A percentile compares a stretch with the other conserved stretches of the same genome.
phyloP scores from a whole-genome alignment of 192 early-diverging fungal species.

The Neocallimastix lanati region DNA sequence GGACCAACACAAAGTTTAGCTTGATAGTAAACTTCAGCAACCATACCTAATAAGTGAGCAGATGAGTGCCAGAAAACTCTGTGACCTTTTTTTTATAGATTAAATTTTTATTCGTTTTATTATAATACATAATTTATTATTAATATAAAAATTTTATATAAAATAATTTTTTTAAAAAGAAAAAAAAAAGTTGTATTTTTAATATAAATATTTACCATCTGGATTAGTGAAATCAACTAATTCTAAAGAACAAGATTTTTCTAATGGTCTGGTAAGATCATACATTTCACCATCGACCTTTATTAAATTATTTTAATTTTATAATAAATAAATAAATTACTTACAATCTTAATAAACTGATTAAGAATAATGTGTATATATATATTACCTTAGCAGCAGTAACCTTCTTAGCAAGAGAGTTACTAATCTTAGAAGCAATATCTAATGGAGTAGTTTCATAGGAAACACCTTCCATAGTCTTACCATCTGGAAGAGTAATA shows the following conservation, averaged over 20 bases:
- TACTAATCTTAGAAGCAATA: constrained; percentile 71
- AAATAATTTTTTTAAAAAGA: no score
- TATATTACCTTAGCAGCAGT: constrained; percentile 75
- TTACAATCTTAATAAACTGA: no score
- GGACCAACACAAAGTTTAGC: constrained; percentile 95
- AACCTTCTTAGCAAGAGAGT: constrained; percentile 71
- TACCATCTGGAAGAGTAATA: constrained; percentile 78
- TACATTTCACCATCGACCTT: constrained; percentile 65
- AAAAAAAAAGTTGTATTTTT: no score
- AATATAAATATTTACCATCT: constrained; percentile 32
- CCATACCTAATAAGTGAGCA: constrained; percentile 92
- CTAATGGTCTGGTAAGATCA: constrained; percentile 77
- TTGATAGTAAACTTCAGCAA: constrained; percentile 92
- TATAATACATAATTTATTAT: no score
- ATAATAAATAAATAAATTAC: no score
- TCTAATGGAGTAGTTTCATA: constrained; percentile 94
- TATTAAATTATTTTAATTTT: no score
- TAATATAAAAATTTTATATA: no score
- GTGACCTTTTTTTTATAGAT: constrained; percentile 23
- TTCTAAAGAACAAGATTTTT: constrained; percentile 58
- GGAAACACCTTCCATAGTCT: constrained; percentile 52
- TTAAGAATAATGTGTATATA: no score
- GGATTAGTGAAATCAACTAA: constrained; percentile 85
- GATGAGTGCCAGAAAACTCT: constrained; percentile 97
- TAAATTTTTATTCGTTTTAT: no score